phyloP scores from a whole-genome alignment of 371 early-diverging fungal genomes.

The Umbelopsis sp. region DNA sequence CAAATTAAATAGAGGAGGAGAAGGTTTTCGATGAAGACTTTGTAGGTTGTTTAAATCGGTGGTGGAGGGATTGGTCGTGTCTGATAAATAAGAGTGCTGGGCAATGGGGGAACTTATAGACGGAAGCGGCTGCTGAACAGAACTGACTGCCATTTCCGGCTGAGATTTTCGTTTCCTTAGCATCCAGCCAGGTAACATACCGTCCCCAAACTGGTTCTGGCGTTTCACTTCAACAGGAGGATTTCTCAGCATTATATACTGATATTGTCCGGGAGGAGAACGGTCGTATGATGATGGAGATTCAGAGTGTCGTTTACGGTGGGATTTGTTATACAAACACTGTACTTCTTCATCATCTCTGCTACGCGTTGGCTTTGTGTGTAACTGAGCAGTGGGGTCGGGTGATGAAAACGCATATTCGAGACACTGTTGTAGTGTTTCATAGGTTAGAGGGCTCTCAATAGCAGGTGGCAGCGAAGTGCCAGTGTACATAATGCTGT shows the following conservation, averaged over 20 bases:
- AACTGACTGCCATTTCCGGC: conserved; percentile 2
- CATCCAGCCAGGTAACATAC: conserved; percentile 6
- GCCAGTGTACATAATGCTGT: neutral
- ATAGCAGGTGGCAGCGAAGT: neutral
- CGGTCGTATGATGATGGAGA: neutral
- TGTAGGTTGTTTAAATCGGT: neutral
- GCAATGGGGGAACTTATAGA: conserved; percentile 4
- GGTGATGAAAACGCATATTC: neutral
- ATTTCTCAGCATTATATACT: neutral
- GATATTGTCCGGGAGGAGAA: neutral
- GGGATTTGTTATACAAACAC: conserved; percentile 6
- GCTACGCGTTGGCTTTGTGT: neutral
- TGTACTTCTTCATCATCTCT: conserved; percentile 4
- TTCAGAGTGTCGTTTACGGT: conserved; percentile 8
- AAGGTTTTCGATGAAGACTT: neutral
- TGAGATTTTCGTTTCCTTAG: conserved; percentile 14
- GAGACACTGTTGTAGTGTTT: neutral
- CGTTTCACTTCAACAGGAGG: neutral
- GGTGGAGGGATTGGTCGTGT: neutral
- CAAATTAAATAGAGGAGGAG: neutral
- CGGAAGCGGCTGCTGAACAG: conserved; percentile 3
- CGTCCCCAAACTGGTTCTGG: neutral
- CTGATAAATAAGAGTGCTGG: neutral
- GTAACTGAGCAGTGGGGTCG: neutral
- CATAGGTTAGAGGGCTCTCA: neutral